Conservation (phyloP, 371 early-diverging fungal species). For the Mortierella sp. region DNA sequence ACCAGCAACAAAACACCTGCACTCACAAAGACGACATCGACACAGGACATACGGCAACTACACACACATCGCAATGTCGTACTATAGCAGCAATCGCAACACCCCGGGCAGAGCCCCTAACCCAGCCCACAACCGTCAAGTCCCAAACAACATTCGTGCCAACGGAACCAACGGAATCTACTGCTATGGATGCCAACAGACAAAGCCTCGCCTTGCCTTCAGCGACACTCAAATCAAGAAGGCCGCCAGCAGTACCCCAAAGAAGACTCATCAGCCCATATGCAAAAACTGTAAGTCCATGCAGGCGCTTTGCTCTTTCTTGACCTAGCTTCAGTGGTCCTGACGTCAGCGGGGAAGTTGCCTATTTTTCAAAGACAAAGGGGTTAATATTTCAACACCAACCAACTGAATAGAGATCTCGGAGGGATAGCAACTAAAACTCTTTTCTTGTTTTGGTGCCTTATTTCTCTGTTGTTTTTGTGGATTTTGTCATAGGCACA, state of each 20-base stretch:
- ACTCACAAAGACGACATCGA: background rate
- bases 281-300: conserved; percentile 44
- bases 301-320: background rate
- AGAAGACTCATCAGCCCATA: conserved; percentile 34
- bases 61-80: conserved; percentile 3
- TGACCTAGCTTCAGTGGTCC: background rate
- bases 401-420: background rate
- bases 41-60: background rate
- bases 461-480: background rate
- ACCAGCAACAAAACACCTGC: background rate
- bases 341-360: background rate
- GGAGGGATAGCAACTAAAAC: background rate
- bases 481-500: conserved; percentile 25
- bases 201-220: conserved; percentile 37
- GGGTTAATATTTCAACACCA: background rate
- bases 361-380: background rate
- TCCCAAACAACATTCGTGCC: conserved; percentile 10
- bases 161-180: conserved; percentile 15
- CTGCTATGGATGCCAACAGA: conserved; percentile 43
- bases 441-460: background rate
- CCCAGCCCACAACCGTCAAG: conserved; percentile 47
- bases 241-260: conserved; percentile 18
- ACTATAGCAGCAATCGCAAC: background rate
- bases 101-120: conserved; percentile 19
- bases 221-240: conserved; percentile 51